Percentiles rank a stretch among this genome's conserved stretches.
Conservation (phyloP, 2,329 filamentous ascomycete genomes). For the Colletotrichum phormii region DNA sequence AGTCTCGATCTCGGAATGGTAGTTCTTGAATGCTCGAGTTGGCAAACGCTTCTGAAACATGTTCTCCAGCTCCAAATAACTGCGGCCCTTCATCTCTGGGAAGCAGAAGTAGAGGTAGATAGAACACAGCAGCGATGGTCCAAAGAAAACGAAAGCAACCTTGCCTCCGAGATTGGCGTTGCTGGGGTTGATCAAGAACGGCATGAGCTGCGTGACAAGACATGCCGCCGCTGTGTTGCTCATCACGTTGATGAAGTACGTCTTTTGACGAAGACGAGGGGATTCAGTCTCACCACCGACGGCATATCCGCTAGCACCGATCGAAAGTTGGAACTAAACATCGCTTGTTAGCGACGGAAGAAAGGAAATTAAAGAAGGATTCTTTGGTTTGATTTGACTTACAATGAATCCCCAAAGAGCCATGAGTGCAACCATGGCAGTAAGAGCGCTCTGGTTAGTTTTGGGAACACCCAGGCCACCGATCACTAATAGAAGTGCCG, state of each 20-base stretch:
- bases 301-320: conserved; percentile 17
- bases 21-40: conserved; percentile 1
- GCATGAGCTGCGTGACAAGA: conserved; percentile 36
- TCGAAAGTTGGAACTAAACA: conserved; percentile 21
- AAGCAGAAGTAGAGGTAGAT: conserved; percentile 46
- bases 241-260: conserved; percentile 30
- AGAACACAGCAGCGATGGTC: conserved; percentile 40
- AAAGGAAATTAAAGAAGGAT: neutral
- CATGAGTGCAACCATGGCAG: conserved; percentile 21
- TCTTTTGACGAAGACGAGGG: conserved; percentile 25
- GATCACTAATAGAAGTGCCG: conserved; percentile 38
- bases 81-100: conserved; percentile 46
- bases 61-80: conserved; percentile 40
- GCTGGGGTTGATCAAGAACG: conserved; percentile 43
- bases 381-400: neutral
- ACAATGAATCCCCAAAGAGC: conserved; percentile 27
- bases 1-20: neutral
- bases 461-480: conserved; percentile 47
- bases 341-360: neutral
- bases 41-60: conserved; percentile 34
- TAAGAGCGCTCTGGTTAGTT: neutral
- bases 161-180: conserved; percentile 51
- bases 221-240: conserved; percentile 9
- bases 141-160: conserved; percentile 53
- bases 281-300: conserved; percentile 25